Evolutionary conservation across 805 yeast species (phyloP).

Genomic region (Hanseniaspora occidentalis): DNA sequence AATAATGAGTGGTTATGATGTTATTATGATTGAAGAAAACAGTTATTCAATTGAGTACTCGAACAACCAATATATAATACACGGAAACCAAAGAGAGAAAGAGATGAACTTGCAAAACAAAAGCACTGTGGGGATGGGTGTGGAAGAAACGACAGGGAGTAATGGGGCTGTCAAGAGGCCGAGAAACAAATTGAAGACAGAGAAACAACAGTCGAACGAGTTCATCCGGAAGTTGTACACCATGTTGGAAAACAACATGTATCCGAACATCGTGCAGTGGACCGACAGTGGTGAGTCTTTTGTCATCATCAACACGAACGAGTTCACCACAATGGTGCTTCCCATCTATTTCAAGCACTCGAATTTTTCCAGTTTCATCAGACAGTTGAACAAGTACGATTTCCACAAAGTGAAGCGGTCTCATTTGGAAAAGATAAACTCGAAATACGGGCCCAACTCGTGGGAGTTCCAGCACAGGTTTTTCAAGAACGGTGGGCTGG

Average conservation of each 20-base stretch:
- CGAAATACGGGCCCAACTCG: constrained; percentile 59
- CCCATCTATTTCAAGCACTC: constrained; percentile 92
- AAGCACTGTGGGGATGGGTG: no score
- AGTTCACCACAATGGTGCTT: constrained; percentile 74
- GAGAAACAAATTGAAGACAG: constrained; percentile 4
- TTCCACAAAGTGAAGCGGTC: constrained; percentile 86
- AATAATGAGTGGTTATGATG: not conserved
- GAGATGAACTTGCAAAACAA: no score
- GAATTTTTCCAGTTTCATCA: constrained; percentile 87
- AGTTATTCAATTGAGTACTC: no score
- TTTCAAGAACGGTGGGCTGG: constrained; percentile 62
- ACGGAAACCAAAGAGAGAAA: no score
- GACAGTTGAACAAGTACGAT: constrained; percentile 93
- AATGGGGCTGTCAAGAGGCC: not conserved
- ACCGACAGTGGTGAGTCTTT: constrained; percentile 75
- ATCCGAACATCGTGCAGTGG: constrained; percentile 68
- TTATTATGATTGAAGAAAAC: constrained; percentile 6
- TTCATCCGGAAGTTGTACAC: constrained; percentile 68
- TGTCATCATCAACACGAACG: constrained; percentile 80
- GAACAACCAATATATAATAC: no score
- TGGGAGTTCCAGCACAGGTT: constrained; percentile 96
- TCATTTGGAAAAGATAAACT: constrained; percentile 42
- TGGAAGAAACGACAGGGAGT: no score
- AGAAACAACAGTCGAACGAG: constrained; percentile 49
- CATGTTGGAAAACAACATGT: constrained; percentile 76